Conservation (phyloP, 176 grass and related monocot species). For the Alloteropsis semialata region DNA sequence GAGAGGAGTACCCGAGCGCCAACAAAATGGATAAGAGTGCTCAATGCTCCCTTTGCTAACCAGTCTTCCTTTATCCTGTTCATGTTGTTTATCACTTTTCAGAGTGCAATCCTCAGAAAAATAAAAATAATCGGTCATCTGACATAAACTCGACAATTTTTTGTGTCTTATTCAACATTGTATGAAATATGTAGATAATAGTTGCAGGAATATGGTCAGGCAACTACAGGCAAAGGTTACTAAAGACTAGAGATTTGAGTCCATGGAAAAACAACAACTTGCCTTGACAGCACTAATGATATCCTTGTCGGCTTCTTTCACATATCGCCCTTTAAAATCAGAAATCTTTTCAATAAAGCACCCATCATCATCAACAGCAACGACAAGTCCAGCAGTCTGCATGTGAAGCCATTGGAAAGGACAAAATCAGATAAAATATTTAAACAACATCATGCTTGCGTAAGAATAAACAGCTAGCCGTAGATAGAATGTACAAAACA, state of each 20-base stretch:
- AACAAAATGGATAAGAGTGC: conserved; percentile 98
- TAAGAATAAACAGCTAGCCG: neutral
- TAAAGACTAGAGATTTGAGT: conserved; percentile 3
- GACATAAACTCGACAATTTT: neutral
- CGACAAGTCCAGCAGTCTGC: conserved; percentile 75
- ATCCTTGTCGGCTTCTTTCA: conserved; percentile 97
- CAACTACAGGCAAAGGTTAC: conserved; percentile 1
- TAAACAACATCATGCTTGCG: neutral
- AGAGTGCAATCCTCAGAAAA: conserved; percentile 13
- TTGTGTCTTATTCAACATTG: neutral
- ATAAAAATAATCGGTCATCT: neutral
- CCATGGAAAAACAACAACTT: conserved; percentile 42
- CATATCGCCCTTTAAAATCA: conserved; percentile 74
- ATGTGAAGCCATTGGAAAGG: conserved; percentile 3
- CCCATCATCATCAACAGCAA: conserved; percentile 94
- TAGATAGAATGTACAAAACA: conserved; percentile 4
- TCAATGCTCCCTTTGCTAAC: conserved; percentile 77
- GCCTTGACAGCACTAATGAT: conserved; percentile 78
- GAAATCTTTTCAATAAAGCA: conserved; percentile 76
- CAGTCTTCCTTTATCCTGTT: conserved; percentile 97
- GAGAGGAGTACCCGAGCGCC: conserved; percentile 96
- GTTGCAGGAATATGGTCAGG: conserved; percentile 11
- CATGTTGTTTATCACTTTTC: conserved; percentile 12
- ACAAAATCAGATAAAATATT: neutral
- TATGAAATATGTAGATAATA: conserved; percentile 5